A percentile compares a stretch with the other conserved stretches of the same genome.
phyloP scores from a whole-genome alignment of 495 filamentous ascomycete genomes.

The Parathielavia hyrcaniae region DNA sequence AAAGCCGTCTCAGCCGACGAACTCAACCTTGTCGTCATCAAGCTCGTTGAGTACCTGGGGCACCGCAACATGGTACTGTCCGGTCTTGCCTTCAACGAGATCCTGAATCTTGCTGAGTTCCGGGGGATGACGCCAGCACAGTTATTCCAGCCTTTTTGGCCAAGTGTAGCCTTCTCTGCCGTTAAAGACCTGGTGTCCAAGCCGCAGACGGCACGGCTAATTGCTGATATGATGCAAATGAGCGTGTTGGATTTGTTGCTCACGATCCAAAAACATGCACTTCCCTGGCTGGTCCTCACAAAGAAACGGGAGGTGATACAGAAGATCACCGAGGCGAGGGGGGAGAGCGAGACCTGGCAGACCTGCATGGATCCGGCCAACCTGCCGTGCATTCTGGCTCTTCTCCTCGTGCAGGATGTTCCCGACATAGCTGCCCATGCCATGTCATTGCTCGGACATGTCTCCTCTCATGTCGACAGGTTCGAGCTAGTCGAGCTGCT shows the following conservation, averaged over 20 bases:
- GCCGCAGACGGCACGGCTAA: constrained; percentile 71
- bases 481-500: constrained; percentile 62
- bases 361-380: constrained; percentile 55
- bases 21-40: constrained; percentile 75
- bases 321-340: constrained; percentile 68
- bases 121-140: constrained; percentile 53
- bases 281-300: constrained; percentile 78
- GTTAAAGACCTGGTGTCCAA: constrained; percentile 72
- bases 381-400: constrained; percentile 68
- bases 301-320: constrained; percentile 72
- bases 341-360: constrained; percentile 40
- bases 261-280: constrained; percentile 69
- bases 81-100: constrained; percentile 70
- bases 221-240: constrained; percentile 72
- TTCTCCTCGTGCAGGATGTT: constrained; percentile 66
- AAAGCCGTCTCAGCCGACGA: constrained; percentile 59
- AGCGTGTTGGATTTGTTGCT: constrained; percentile 65
- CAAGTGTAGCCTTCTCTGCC: constrained; percentile 67
- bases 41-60: constrained; percentile 79
- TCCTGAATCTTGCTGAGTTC: constrained; percentile 56
- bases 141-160: constrained; percentile 81
- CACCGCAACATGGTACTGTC: constrained; percentile 73
- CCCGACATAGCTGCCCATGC: constrained; percentile 59
- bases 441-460: constrained; percentile 58
- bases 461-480: constrained; percentile 62